Evolutionary conservation across 2,329 filamentous ascomycete genomes (phyloP), one percentile per base, ranked within the genome.

Genomic region (Hypoxylon sp.): DNA sequence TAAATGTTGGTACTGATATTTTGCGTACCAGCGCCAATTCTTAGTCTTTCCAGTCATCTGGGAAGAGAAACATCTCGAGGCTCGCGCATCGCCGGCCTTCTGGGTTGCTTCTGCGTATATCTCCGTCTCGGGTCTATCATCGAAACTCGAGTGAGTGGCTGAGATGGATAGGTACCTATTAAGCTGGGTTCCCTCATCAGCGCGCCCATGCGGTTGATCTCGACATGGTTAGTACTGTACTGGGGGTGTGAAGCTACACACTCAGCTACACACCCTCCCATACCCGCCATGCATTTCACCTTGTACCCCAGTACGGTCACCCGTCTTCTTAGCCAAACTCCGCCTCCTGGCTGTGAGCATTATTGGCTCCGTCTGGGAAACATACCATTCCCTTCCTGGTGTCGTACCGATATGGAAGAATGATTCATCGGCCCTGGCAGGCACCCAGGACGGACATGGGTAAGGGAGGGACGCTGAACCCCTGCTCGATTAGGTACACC

Each of bases 351-450:
- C 61, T 61, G 64, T 71, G 72, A 53, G 59, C 34, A 32, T 46
- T 58, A 69, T 70, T 71, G 69, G 68, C 52, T 46, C 58, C 69
- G 57, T 63, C 64, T 61, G 70, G 37, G 60, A 73, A 68, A 67
- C 71, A 64, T 54, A 65, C 73, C 69, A 73, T 74, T 73, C 73
- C 72, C 59, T 65, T 74, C 71, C 71, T 70, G 50, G 73, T 67
- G 48, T 64, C 60, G 46, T 67, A 62, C 67, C 53, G 62, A 34
- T 34, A 62, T 60, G 70, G 63, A 53, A 55, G 61, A 67, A 67
- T 74, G 71, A 74, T 70, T 72, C 65, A 74, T 72, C 70, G 72
- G 68, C 61, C 60, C 65, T 68, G 64, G 66, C 58, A 69, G 65
- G 63, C 63, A 69, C 61, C 65, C 54, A 70, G 59, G 47, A 56